Percentiles rank a stretch among this genome's conserved stretches.
phyloP scores from a whole-genome alignment of 139 green algal species.

The Chlamydomonas sp. region DNA sequence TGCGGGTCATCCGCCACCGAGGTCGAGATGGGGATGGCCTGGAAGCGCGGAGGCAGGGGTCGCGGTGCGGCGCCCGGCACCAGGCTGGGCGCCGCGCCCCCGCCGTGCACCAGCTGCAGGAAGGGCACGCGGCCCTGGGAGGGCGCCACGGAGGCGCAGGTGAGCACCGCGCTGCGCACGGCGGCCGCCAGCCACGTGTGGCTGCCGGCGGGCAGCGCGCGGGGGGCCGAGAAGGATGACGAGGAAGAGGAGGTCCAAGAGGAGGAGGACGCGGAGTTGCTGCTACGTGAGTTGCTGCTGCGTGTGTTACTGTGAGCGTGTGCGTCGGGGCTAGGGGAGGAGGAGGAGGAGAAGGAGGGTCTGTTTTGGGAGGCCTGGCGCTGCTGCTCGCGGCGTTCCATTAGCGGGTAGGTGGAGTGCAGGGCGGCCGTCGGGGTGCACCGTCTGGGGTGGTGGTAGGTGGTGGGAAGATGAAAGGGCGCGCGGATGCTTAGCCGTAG shows the following conservation, averaged over 20 bases:
- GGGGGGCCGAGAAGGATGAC: no score
- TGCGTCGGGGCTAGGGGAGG: no score
- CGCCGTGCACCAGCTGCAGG: conserved; percentile 32
- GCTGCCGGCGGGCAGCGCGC: not conserved
- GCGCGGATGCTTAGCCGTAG: no score
- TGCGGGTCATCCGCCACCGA: conserved; percentile 22
- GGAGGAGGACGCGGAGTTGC: no score
- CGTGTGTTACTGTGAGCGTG: no score
- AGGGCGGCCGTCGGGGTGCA: not conserved
- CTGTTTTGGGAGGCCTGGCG: not conserved
- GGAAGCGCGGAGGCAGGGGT: not conserved
- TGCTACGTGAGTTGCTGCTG: not conserved
- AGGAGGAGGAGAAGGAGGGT: no score
- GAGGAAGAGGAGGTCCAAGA: no score
- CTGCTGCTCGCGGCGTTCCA: not conserved
- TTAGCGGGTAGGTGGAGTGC: not conserved
- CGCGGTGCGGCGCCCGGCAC: no score
- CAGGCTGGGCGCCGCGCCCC: no score
- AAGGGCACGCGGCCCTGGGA: not conserved
- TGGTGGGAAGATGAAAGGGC: no score
- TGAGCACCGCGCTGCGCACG: conserved; percentile 2
- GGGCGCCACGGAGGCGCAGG: not conserved
- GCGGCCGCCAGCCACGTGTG: not conserved
- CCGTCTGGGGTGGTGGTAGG: not conserved
- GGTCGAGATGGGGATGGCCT: not conserved